phyloP scores from a whole-genome alignment of 768 basidiomycete species.

The Mrakia hoshinonis region DNA sequence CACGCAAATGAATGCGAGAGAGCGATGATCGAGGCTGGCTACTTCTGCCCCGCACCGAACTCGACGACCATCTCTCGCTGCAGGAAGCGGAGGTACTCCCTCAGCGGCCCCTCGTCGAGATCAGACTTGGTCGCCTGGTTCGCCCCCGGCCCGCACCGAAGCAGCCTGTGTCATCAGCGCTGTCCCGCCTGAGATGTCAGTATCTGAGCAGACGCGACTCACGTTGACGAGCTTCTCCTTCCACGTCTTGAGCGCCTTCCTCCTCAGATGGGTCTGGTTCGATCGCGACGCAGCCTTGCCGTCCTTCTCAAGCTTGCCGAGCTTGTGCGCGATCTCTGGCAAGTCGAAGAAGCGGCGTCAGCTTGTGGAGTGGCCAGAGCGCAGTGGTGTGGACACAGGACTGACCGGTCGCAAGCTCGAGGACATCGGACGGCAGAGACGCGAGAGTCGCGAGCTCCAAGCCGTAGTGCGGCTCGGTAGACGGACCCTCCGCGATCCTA shows the following conservation, averaged over 20 bases:
- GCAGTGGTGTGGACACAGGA: constrained; percentile 43
- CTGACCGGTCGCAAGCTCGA: constrained; percentile 53
- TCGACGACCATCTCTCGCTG: too few relatives aligned
- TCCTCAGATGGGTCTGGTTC: constrained; percentile 13
- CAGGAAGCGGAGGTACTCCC: too few relatives aligned
- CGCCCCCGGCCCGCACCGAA: too few relatives aligned
- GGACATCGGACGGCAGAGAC: constrained; percentile 66
- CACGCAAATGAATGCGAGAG: too few relatives aligned
- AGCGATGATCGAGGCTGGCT: too few relatives aligned
- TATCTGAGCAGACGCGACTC: constrained; percentile 5
- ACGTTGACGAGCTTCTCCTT: constrained; percentile 67
- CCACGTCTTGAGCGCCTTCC: constrained; percentile 46
- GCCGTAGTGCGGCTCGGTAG: constrained; percentile 24
- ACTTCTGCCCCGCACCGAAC: too few relatives aligned
- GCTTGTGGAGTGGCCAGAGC: background rate
- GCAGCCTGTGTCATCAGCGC: too few relatives aligned
- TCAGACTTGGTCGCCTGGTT: too few relatives aligned
- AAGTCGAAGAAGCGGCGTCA: background rate
- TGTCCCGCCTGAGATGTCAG: too few relatives aligned
- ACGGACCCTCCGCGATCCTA: constrained; percentile 11
- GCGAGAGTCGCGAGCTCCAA: constrained; percentile 81
- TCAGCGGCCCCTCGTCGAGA: too few relatives aligned
- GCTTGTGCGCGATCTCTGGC: constrained; percentile 20
- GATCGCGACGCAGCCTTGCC: constrained; percentile 1
- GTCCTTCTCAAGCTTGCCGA: constrained; percentile 10